A percentile compares a stretch with the other conserved stretches of the same genome.
Conservation (phyloP, 2,329 filamentous ascomycete genomes). For the Pyricularia pennisetigena region DNA sequence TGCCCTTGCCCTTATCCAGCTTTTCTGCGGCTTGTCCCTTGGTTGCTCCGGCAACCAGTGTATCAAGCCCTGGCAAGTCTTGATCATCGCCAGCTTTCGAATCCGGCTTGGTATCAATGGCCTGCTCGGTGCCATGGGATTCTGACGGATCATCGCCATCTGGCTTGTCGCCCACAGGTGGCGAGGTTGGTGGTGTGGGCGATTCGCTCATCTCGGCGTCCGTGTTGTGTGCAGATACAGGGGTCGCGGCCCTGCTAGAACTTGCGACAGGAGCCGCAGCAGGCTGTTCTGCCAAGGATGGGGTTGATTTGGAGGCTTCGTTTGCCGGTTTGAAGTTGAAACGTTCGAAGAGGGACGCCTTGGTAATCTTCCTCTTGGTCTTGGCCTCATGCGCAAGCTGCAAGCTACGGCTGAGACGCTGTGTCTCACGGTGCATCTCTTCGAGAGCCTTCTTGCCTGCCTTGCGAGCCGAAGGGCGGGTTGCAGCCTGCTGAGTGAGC, state of each 20-base stretch:
- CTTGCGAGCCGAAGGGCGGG: slow-evolving; percentile 52
- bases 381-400: slow-evolving; percentile 83
- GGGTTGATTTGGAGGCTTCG: slow-evolving; percentile 13
- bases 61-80: slow-evolving; percentile 28
- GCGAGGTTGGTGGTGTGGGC: slow-evolving; percentile 67
- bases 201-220: slow-evolving; percentile 40
- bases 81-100: slow-evolving; percentile 14
- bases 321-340: slow-evolving; percentile 60
- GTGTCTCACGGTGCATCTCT: slow-evolving; percentile 91
- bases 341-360: slow-evolving; percentile 68
- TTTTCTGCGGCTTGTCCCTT: slow-evolving; percentile 18
- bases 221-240: slow-evolving; percentile 31
- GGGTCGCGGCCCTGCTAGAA: slow-evolving; percentile 45
- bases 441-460: slow-evolving; percentile 91
- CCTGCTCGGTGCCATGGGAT: slow-evolving; percentile 10
- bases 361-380: slow-evolving; percentile 85
- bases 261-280: slow-evolving; percentile 19
- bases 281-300: slow-evolving; percentile 15
- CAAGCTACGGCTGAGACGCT: slow-evolving; percentile 81
- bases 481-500: slow-evolving; percentile 54
- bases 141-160: slow-evolving; percentile 5
- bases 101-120: not conserved
- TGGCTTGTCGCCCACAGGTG: slow-evolving; percentile 28
- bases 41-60: slow-evolving; percentile 20
- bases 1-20: slow-evolving; percentile 51